These are phyloP conservation scores for Saururus chinensis DNA, from an alignment of 164 flowering plant species.

Conservation along the genomic window DNA sequence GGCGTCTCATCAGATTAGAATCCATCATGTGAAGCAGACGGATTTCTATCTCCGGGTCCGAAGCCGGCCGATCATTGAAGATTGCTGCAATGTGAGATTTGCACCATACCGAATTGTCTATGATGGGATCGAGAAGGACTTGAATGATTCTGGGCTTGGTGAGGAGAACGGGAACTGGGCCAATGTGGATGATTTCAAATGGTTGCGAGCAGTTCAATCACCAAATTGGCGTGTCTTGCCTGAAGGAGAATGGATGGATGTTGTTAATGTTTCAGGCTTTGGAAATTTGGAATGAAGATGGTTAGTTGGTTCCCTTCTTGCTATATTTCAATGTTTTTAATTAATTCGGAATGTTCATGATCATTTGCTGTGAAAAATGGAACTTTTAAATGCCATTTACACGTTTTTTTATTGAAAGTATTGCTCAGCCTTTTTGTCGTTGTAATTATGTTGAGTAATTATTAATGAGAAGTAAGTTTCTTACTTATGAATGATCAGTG, in stretches of 20 bases:
- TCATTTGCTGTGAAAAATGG: too few species aligned
- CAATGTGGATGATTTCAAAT: slow-evolving; percentile 85
- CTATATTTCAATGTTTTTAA: too few species aligned
- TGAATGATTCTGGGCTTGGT: slow-evolving; percentile 44
- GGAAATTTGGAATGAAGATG: slow-evolving; percentile 5
- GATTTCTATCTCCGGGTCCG: slow-evolving; percentile 77
- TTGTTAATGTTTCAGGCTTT: slow-evolving; percentile 20
- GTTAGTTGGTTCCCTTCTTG: background rate
- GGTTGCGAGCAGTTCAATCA: slow-evolving; percentile 80
- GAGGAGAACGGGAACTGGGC: slow-evolving; percentile 86
- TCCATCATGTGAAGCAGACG: slow-evolving; percentile 55
- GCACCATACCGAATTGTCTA: slow-evolving; percentile 69
- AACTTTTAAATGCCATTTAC: too few species aligned
- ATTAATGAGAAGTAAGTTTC: too few species aligned
- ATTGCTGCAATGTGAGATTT: slow-evolving; percentile 57
- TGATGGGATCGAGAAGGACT: slow-evolving; percentile 58
- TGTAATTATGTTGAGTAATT: too few species aligned
- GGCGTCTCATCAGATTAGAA: slow-evolving; percentile 91
- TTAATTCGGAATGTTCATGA: too few species aligned
- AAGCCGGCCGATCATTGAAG: slow-evolving; percentile 86
- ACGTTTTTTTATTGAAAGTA: too few species aligned
- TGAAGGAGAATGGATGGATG: slow-evolving; percentile 41
- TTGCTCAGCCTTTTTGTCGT: too few species aligned
- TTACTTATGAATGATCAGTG: too few species aligned
- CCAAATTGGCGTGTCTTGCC: slow-evolving; percentile 88